Evolutionary conservation across 2,329 filamentous ascomycete species (phyloP), one percentile per base, ranked within the genome.

Genomic region (Diaporthe caulivora): DNA sequence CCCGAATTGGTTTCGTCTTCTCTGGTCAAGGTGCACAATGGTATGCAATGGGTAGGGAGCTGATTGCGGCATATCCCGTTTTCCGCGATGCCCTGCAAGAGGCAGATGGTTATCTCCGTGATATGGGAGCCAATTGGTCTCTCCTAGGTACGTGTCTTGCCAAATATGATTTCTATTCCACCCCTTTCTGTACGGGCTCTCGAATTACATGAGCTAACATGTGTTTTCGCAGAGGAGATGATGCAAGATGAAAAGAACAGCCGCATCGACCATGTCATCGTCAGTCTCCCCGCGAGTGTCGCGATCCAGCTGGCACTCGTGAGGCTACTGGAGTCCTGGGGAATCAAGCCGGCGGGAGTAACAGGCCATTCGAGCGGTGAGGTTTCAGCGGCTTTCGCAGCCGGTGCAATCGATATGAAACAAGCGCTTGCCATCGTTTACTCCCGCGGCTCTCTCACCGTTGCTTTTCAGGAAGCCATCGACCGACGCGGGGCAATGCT

Each of bases 21-120:
- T 80, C 80, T 4, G 81, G 81, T 17, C 81, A 83, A 64, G 81
- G 81, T 11, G 81, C 80, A 5, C 81, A 83, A 73, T 82, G 78
- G 77, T 69, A 49, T 40, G 73, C 75, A 15, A 81, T 80, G 79
- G 79, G 78, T 5, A 64, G 73, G 4, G 76, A 78, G 57, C 74
- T 79, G 2, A 53, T 78, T 18, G 68, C 76, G 1, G 57, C 74
- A 2, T 76, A 75, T 49, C 76, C 78, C 2, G 69, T 79, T 51
- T 78, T 77, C 71, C 71, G 73, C 47, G 21, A 62, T 11, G 76
- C 73, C 17, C 72, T 80, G 18, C 70, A 76, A 31, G 57, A 76
- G 40, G 76, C 76, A 4, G 78, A 78, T n/a, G n/a, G n/a, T n/a
- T n/a, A n/a, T n/a, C n/a, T n/a, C 24, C 67, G 65, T 21, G 51